These are phyloP conservation scores for Solanum paucissectum DNA, from an alignment of 257 asterid species.

Conservation along the genomic window DNA sequence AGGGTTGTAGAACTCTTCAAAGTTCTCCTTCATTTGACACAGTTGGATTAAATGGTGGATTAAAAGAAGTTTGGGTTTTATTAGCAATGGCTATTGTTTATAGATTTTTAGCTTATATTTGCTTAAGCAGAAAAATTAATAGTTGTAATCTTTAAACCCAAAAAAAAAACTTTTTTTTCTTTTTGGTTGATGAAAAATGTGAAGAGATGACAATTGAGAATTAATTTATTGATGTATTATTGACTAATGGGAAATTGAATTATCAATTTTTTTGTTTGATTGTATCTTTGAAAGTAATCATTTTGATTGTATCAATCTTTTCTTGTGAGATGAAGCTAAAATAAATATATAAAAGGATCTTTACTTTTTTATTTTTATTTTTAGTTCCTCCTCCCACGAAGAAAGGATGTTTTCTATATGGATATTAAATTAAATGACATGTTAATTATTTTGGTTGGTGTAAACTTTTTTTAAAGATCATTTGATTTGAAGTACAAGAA, in stretches of 20 bases:
- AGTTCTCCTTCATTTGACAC: slow-evolving; percentile 91
- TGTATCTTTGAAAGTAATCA: background rate
- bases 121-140: slow-evolving; percentile 49
- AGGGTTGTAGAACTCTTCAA: slow-evolving; percentile 63
- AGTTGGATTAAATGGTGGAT: slow-evolving; percentile 54
- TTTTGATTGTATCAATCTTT: background rate
- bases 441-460: background rate
- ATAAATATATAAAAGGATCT: background rate
- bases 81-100: slow-evolving; percentile 78
- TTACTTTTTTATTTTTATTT: background rate
- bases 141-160: slow-evolving; percentile 29
- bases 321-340: background rate
- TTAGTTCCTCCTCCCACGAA: background rate
- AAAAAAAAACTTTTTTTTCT: background rate
- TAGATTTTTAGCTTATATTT: slow-evolving; percentile 56
- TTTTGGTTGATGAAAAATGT: background rate
- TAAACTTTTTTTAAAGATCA: too few species aligned
- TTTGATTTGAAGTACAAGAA: too few species aligned
- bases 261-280: background rate
- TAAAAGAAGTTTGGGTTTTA: slow-evolving; percentile 71
- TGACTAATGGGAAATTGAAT: background rate
- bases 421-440: background rate
- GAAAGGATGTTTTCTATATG: background rate
- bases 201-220: background rate
- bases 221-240: background rate